Evolutionary conservation across 2,329 filamentous ascomycete genomes (phyloP).

Genomic region (Aspergillus sclerotialis): DNA sequence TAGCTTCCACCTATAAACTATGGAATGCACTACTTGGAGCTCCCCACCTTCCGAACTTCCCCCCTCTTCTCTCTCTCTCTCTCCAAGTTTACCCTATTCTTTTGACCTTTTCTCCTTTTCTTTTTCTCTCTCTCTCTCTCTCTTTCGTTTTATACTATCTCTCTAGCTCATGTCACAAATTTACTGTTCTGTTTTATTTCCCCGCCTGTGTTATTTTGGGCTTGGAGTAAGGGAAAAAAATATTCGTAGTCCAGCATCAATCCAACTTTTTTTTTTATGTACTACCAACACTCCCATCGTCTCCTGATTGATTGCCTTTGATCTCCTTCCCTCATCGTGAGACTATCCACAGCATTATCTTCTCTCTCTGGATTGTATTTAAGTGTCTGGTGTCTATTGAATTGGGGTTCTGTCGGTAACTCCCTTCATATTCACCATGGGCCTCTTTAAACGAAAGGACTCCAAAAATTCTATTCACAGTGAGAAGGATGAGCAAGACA

Average conservation of each 20-base stretch:
- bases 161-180: too few relatives aligned
- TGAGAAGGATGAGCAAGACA: constrained; percentile 34
- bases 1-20: too few relatives aligned
- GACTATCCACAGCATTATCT: too few relatives aligned
- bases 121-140: background rate
- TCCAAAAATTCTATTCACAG: constrained; percentile 31
- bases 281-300: constrained; percentile 1
- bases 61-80: constrained; percentile 9
- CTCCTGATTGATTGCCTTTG: background rate
- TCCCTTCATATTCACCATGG: constrained; percentile 24
- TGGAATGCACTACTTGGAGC: too few relatives aligned
- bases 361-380: background rate
- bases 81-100: background rate
- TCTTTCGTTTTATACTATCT: background rate
- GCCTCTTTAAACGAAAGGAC: constrained; percentile 42
- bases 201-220: too few relatives aligned
- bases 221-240: too few relatives aligned
- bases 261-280: too few relatives aligned
- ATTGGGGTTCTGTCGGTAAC: constrained; percentile 2
- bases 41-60: constrained; percentile 9
- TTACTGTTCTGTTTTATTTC: too few relatives aligned
- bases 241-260: too few relatives aligned
- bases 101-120: background rate
- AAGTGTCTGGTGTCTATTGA: too few relatives aligned
- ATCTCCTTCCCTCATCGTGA: background rate